Evolutionary conservation across 2,329 filamentous ascomycete genomes (phyloP), one percentile per base, ranked within the genome.

Genomic region (Apiospora koreana): DNA sequence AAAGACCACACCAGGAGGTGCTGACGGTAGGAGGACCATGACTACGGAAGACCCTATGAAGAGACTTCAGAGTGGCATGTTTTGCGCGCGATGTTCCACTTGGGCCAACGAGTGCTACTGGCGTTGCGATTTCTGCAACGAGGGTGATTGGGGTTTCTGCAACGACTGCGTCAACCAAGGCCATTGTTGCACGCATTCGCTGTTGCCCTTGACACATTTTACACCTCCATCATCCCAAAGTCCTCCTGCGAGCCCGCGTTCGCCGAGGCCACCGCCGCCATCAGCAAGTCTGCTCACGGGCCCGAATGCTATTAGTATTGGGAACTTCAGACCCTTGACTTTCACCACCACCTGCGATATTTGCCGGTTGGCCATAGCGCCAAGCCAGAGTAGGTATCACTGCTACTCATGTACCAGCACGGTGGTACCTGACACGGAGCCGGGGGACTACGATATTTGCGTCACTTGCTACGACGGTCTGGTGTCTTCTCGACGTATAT

Each of bases 141-240:
- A 96, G 72, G 95, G 94, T 6, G 95, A 97, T 77, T 98, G 95
- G 95, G 95, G 95, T 0, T 98, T 94, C 79, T 98, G 95, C 81
- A 94, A 95, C 75, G 83, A 87, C 71, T 98, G 95, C 74, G 94
- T 97, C 41, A 95, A 95, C 71, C 90, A 92, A 79, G 94, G 94
- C 21, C 87, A 87, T 71, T 92, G 91, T 71, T 98, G 95, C 81
- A 93, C 91, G 0, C 95, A 98, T 77, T 86, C 92, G 8, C 85
- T 98, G 0, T 84, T 97, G 0, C 94, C 95, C 0, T 84, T 97
- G 62, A 88, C 91, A 0, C 92, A 94, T 74, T 85, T 88, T 62
- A 79, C 83, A 38, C 76, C 79, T 1, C 75, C 80, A 10, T 74
- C 78, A 73, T 41, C 64, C 72, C n/a, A 69, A 73, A 68, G 79